Evolutionary conservation across 129 eudicot genomes (phyloP), one percentile per base, ranked within the genome.

Genomic region (Centaurea solstitialis): DNA sequence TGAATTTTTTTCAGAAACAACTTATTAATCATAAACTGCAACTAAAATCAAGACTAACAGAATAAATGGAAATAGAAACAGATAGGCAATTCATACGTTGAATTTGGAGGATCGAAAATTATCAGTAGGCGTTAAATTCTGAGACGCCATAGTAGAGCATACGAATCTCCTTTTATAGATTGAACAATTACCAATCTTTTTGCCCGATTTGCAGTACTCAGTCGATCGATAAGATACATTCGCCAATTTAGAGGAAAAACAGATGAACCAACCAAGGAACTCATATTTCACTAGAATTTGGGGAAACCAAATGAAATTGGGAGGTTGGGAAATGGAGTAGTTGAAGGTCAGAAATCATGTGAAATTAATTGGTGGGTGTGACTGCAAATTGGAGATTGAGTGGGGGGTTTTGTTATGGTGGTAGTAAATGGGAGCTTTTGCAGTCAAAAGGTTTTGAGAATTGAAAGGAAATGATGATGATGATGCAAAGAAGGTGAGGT

Each of bases 71-170:
- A 61, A 17, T 26, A 37, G 7, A 35, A 76, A 41, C 39, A 38
- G 67, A 65, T 38, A 68, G 61, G 78, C 9, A 50, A 38, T 39
- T 73, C 80, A 84, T 88, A 91, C 96, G 78, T 81, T 82, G 41
- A 76, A 73, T 66, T 79, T 87, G 20, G 89, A 76, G 26, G 91
- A 26, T 21, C 84, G 68, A 53, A 85, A 81, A 38, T 80, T 91
- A 78, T 83, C 88, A 40, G 93, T 84, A 38, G 93, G 90, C 81
- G 28, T 85, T 26, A 83, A 53, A 77, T 87, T 86, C 26, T 84
- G 79, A 6, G 91, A 85, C 26, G 89, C 89, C 73, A 89, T 73
- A 86, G 89, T 85, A 79, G 82, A 84, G 83, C 93, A 91, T 12
- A 77, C 79, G 59, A 74, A 59, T 75, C 41, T 87, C 76, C 82